phyloP scores from a whole-genome alignment of 192 early-diverging fungal species.

The Radiomyces spectabilis region DNA sequence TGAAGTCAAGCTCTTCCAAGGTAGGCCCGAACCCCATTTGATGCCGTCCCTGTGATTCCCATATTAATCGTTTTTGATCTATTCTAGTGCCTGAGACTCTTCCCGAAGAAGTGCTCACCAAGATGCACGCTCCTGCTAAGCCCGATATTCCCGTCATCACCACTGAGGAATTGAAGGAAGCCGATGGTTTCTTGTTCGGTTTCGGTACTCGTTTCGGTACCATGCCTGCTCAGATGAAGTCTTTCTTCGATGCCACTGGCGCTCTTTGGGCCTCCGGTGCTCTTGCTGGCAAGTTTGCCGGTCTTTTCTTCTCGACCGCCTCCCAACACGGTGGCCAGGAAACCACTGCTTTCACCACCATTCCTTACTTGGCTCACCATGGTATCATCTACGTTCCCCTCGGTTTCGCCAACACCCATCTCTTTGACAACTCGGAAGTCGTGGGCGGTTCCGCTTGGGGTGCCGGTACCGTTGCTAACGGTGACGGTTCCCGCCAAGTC shows the following conservation, averaged over 20 bases:
- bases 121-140: conserved; percentile 44
- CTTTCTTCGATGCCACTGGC: conserved; percentile 24
- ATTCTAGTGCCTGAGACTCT: conserved; percentile 49
- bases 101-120: conserved; percentile 38
- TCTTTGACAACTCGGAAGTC: conserved; percentile 55
- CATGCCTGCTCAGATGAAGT: conserved; percentile 64
- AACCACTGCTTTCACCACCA: conserved; percentile 52
- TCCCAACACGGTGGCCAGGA: conserved; percentile 78
- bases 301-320: conserved; percentile 64
- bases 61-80: background rate
- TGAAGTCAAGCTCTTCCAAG: conserved; percentile 31
- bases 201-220: conserved; percentile 54
- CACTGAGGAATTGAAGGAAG: conserved; percentile 25
- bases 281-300: conserved; percentile 60
- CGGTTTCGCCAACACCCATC: conserved; percentile 39
- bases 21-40: background rate
- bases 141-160: conserved; percentile 34
- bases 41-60: background rate
- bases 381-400: conserved; percentile 72
- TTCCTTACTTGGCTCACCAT: conserved; percentile 65
- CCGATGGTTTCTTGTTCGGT: conserved; percentile 49
- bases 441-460: conserved; percentile 33
- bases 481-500: conserved; percentile 59
- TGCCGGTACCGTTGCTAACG: conserved; percentile 46
- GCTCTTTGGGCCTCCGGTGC: conserved; percentile 37